phyloP scores from a whole-genome alignment of 805 yeast genomes.

The Wilhelminamyces savonicus region DNA sequence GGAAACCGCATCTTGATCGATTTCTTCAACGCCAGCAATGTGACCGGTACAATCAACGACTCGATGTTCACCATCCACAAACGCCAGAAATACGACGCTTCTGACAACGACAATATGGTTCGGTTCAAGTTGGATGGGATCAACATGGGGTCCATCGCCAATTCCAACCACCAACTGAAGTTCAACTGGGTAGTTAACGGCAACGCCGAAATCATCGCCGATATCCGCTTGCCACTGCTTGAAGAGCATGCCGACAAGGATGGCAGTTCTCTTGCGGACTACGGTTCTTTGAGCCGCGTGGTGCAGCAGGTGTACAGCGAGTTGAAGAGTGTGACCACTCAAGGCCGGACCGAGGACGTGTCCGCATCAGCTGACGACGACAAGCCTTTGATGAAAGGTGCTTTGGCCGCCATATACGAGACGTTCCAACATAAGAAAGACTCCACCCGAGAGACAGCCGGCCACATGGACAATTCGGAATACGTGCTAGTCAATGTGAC shows the following conservation, averaged over 20 bases:
- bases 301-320: constrained; percentile 22
- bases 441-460: constrained; percentile 6
- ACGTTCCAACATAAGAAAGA: constrained; percentile 27
- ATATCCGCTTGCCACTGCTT: constrained; percentile 71
- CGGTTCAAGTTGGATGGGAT: constrained; percentile 38
- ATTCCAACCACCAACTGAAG: constrained; percentile 30
- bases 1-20: constrained; percentile 56
- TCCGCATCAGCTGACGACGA: constrained; percentile 8
- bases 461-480: constrained; percentile 12
- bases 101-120: constrained; percentile 18
- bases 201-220: constrained; percentile 62
- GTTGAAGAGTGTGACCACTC: constrained; percentile 13
- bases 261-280: constrained; percentile 10
- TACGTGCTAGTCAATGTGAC: constrained; percentile 67
- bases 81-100: constrained; percentile 47
- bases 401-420: constrained; percentile 35
- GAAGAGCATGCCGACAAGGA: constrained; percentile 30
- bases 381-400: constrained; percentile 28
- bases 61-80: constrained; percentile 74
- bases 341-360: constrained; percentile 1
- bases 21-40: constrained; percentile 61
- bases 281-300: constrained; percentile 18
- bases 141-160: constrained; percentile 26
- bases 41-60: constrained; percentile 69
- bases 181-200: constrained; percentile 73